phyloP scores from a whole-genome alignment of 192 early-diverging fungal species.

The Chytriomyces sp. region DNA sequence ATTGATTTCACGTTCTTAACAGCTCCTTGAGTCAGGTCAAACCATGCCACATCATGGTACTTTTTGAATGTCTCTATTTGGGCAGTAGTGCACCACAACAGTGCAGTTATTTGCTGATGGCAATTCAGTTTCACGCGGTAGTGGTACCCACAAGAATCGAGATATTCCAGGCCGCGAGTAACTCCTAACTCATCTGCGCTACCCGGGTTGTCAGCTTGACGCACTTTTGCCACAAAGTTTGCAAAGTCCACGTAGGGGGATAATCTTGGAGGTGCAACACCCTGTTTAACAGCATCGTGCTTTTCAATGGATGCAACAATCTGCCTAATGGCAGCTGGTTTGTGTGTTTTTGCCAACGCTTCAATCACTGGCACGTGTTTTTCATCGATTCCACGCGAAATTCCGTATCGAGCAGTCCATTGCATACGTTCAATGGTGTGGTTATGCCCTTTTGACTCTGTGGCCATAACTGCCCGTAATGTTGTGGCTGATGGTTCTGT shows the following conservation, averaged over 20 bases:
- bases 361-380: not conserved
- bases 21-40: constrained; percentile 3
- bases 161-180: too few species aligned
- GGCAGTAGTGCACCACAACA: not conserved
- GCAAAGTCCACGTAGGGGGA: not conserved
- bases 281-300: not conserved
- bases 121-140: not conserved
- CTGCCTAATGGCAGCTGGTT: not conserved
- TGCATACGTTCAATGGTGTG: not conserved
- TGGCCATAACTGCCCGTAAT: too few species aligned
- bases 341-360: not conserved
- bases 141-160: too few species aligned
- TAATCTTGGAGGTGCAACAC: not conserved
- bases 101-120: not conserved
- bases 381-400: not conserved
- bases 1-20: not conserved
- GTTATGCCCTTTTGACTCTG: not conserved
- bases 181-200: too few species aligned
- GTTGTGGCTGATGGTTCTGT: too few species aligned
- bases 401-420: not conserved
- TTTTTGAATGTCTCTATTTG: not conserved
- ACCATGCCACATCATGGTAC: not conserved
- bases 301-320: not conserved
- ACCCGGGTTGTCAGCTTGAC: not conserved
- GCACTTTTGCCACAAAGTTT: not conserved